These are phyloP conservation scores for Boletus insuetus DNA, from an alignment of 768 basidiomycete genomes.

Conservation along the genomic window DNA sequence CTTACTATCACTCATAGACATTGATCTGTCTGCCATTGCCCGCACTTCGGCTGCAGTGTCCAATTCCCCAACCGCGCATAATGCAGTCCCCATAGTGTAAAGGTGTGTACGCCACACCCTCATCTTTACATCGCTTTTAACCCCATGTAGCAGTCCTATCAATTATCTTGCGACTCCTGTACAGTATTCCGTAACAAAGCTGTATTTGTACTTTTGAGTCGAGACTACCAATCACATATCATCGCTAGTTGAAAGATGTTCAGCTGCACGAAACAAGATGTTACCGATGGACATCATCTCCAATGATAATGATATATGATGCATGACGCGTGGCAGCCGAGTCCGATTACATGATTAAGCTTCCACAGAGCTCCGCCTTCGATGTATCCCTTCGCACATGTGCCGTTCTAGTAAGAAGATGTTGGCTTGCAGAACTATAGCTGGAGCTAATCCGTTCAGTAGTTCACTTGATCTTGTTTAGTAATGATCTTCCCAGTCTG, in stretches of 20 bases:
- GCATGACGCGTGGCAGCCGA: too few species aligned
- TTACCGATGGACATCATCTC: too few species aligned
- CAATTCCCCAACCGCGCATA: constrained; percentile 41
- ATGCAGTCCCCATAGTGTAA: constrained; percentile 16
- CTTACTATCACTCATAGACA: constrained; percentile 18
- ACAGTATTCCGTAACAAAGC: constrained; percentile 2
- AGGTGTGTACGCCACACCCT: constrained; percentile 8
- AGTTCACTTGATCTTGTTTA: too few species aligned
- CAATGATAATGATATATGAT: too few species aligned
- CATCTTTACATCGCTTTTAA: background rate
- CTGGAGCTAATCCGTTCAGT: too few species aligned
- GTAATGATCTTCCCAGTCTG: too few species aligned
- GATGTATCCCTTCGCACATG: too few species aligned
- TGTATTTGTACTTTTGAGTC: constrained; percentile 21
- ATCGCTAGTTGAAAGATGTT: background rate
- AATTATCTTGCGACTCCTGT: background rate
- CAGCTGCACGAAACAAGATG: background rate
- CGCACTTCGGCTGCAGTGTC: constrained; percentile 75
- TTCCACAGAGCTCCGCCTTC: too few species aligned
- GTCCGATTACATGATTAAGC: too few species aligned
- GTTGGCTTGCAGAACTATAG: too few species aligned
- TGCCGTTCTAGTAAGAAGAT: too few species aligned
- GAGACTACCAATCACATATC: background rate
- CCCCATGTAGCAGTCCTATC: background rate
- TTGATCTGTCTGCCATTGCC: constrained; percentile 78